Conservation (phyloP, 2,329 filamentous ascomycete species). For the Aspergillus thermomutatus region DNA sequence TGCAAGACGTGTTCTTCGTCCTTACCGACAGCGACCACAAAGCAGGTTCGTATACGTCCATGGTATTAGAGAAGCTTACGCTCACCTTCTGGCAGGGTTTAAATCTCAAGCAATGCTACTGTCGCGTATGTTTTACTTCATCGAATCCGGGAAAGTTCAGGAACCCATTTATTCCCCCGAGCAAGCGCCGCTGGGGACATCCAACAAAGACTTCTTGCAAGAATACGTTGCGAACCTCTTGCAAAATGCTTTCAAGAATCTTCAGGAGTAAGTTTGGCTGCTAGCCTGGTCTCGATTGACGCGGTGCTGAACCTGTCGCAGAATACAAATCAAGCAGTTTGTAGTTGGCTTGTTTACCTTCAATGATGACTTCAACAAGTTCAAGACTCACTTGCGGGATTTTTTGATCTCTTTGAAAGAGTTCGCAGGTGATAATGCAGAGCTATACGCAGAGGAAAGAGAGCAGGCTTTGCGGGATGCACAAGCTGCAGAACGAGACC, state of each 20-base stretch:
- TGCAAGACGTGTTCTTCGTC: constrained; percentile 98
- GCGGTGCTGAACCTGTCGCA: constrained; percentile 45
- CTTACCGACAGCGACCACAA: constrained; percentile 98
- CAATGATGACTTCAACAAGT: constrained; percentile 86
- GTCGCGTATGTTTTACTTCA: constrained; percentile 93
- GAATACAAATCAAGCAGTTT: constrained; percentile 82
- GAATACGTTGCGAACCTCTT: constrained; percentile 83
- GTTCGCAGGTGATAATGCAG: constrained; percentile 91
- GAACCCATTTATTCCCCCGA: constrained; percentile 85
- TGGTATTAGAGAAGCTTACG: background rate
- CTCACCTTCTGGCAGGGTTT: constrained; percentile 56
- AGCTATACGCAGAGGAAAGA: constrained; percentile 90
- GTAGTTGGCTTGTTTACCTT: constrained; percentile 84
- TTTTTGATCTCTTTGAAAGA: constrained; percentile 97
- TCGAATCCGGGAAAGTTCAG: constrained; percentile 85
- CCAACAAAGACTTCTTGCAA: constrained; percentile 85
- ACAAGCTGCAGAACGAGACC: constrained; percentile 83
- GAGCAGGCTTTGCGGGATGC: constrained; percentile 85
- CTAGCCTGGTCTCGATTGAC: background rate
- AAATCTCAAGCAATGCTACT: constrained; percentile 95
- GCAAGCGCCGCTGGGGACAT: constrained; percentile 76
- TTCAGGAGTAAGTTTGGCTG: constrained; percentile 68
- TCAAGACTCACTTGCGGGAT: constrained; percentile 93
- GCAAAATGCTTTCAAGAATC: constrained; percentile 87
- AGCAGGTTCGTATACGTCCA: constrained; percentile 55